Percentiles rank a stretch among this genome's conserved stretches.
Evolutionary conservation across 108 stramenopile genomes (phyloP).

Genomic region (Aureococcus anophagefferens): DNA sequence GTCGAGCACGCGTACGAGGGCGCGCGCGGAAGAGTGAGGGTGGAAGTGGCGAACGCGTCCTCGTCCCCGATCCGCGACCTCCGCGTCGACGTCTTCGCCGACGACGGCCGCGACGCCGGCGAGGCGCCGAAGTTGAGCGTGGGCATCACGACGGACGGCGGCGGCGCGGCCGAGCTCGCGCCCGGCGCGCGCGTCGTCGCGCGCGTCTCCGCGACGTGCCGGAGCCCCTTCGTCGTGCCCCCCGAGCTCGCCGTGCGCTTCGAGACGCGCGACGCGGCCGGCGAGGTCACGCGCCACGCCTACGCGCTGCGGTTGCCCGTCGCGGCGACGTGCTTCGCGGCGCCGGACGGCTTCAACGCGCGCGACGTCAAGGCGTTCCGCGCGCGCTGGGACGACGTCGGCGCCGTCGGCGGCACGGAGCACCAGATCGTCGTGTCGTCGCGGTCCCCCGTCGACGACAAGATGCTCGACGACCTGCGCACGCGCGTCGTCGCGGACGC

Average conservation of each 20-base stretch:
- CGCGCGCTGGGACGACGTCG: not conserved
- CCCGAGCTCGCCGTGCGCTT: not conserved
- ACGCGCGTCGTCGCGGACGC: not conserved
- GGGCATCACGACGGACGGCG: not conserved
- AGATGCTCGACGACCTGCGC: not conserved
- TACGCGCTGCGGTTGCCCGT: not conserved
- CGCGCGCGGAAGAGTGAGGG: not conserved
- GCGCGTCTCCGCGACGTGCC: not conserved
- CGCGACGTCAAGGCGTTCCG: not conserved
- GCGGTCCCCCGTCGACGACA: not conserved
- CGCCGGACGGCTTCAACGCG: not conserved
- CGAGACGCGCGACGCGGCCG: not conserved
- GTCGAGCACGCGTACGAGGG: not conserved
- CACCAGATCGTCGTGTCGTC: not conserved
- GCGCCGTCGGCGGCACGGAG: not conserved
- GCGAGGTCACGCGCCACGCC: not conserved
- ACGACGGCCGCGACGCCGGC: not conserved
- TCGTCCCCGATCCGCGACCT: not conserved
- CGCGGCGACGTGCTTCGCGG: not conserved
- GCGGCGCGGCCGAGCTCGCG: not conserved
- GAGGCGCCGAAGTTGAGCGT: not conserved
- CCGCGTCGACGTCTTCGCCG: not conserved
- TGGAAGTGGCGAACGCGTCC: not conserved
- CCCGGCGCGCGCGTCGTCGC: not conserved
- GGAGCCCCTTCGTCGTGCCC: not conserved